These are phyloP conservation scores for Uncinocarpus reesii DNA, from an alignment of 2,329 filamentous ascomycete species.

Conservation along the genomic window DNA sequence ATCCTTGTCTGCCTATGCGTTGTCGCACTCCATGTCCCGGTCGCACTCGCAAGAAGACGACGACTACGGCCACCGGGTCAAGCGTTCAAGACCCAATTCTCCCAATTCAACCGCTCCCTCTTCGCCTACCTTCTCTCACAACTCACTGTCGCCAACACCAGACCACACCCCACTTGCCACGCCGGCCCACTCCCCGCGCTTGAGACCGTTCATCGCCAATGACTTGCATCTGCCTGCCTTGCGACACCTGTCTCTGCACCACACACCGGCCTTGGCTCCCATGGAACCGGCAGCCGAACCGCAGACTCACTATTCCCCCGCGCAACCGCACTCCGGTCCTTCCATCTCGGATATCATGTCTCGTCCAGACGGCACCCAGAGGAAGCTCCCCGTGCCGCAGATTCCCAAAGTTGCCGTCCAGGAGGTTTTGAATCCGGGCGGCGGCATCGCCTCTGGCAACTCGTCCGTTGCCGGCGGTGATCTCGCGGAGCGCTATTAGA, in stretches of 20 bases:
- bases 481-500: slow-evolving; percentile 16
- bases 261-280: slow-evolving; percentile 57
- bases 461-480: slow-evolving; percentile 16
- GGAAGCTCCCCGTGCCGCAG: slow-evolving; percentile 84
- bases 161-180: slow-evolving; percentile 98
- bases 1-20: slow-evolving; percentile 65
- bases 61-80: slow-evolving; percentile 62
- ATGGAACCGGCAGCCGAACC: slow-evolving; percentile 58
- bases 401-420: slow-evolving; percentile 79
- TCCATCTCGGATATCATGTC: slow-evolving; percentile 89
- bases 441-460: slow-evolving; percentile 43
- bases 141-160: slow-evolving; percentile 87
- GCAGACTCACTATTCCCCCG: slow-evolving; percentile 45
- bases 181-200: slow-evolving; percentile 83
- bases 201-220: slow-evolving; percentile 62
- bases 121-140: slow-evolving; percentile 91
- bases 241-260: slow-evolving; percentile 58
- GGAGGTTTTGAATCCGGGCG: slow-evolving; percentile 61
- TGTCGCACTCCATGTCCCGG: slow-evolving; percentile 75
- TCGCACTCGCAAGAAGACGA: slow-evolving; percentile 56
- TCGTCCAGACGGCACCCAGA: slow-evolving; percentile 71
- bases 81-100: slow-evolving; percentile 85
- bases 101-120: slow-evolving; percentile 93
- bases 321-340: slow-evolving; percentile 54
- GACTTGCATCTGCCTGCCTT: slow-evolving; percentile 80